Base-by-base conservation (phyloP, 352 stramenopile species). In the Pythium sp. region DNA sequence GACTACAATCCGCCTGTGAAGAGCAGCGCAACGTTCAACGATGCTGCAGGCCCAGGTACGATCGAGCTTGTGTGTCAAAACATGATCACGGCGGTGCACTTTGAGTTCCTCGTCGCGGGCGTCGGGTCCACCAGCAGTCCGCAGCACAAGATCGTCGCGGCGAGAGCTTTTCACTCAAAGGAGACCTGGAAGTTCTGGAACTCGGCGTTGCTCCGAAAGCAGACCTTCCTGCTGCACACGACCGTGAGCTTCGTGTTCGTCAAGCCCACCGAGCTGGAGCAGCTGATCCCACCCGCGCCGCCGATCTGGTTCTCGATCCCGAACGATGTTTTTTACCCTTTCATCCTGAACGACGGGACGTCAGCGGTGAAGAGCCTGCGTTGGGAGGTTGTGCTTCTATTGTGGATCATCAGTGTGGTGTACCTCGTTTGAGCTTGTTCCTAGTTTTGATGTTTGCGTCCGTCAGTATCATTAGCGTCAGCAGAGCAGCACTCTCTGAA, bases 261-360 rank as follows among this genome's bases (percentile, higher is more conserved):
- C 6, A 28, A 65, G 47, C 56, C 63, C 14, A 62, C 62, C 2
- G 54, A 65, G 41, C 32, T 80, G 5, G 72, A 81, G 32, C 59
- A 75, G 22, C 71, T 80, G 30, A 75, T 82, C 47, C 76, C 76
- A 1, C 70, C 68, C n/a, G 62, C 78, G 8, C 78, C 78, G 20
- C 68, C 74, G 20, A 70, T 86, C 22, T 86, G 78, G 78, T 86
- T 86, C 38, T 78, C 78, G n/a, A 86, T 86, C 62, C 76, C 76
- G 7, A 83, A 62, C 64, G 78, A 83, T 36, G 72, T 86, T 11
- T 86, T 86, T 58, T 86, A 86, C 56, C 78, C 78, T 12, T 86
- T 86, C 70, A 68, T 75, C 5, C 56, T 86, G 36, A 82, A 65
- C 38, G 43, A 67, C 30, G 58, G 36, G 0, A 5, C 46, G 11